Conservation (phyloP, 192 early-diverging fungal genomes). For the Powellomyces hirtus region DNA sequence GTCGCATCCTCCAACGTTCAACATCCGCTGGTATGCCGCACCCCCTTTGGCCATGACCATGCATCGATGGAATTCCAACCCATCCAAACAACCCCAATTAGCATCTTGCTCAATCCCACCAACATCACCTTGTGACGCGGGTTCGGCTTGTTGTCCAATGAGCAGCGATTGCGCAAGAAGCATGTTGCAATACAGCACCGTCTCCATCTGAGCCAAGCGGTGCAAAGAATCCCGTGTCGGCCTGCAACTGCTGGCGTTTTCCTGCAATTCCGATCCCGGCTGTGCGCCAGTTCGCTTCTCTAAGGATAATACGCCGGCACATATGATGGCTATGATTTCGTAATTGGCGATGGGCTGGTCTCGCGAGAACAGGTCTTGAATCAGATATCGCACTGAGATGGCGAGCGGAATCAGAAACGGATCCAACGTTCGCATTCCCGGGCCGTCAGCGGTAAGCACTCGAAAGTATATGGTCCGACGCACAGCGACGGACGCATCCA, state of each 20-base stretch:
- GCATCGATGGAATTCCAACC: conserved; percentile 27
- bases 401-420: conserved; percentile 8
- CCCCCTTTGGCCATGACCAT: conserved; percentile 24
- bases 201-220: conserved; percentile 20
- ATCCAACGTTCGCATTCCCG: too few species aligned
- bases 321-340: conserved; percentile 14
- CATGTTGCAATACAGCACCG: not conserved
- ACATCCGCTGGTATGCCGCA: conserved; percentile 1
- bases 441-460: too few species aligned
- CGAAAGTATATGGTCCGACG: too few species aligned
- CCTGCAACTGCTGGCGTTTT: not conserved
- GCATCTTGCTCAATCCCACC: not conserved
- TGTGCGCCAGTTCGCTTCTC: not conserved
- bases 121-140: too few species aligned
- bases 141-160: not conserved
- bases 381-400: not conserved
- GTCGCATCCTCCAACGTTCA: too few species aligned
- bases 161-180: conserved; percentile 12
- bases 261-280: not conserved
- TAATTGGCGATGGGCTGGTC: conserved; percentile 16
- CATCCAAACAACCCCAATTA: conserved; percentile 20
- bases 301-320: not conserved
- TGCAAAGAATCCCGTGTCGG: conserved; percentile 6
- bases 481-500: too few species aligned
- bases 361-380: not conserved